These are phyloP conservation scores for Metschnikowia drakensbergensis DNA, from an alignment of 805 yeast species.

Conservation along the genomic window DNA sequence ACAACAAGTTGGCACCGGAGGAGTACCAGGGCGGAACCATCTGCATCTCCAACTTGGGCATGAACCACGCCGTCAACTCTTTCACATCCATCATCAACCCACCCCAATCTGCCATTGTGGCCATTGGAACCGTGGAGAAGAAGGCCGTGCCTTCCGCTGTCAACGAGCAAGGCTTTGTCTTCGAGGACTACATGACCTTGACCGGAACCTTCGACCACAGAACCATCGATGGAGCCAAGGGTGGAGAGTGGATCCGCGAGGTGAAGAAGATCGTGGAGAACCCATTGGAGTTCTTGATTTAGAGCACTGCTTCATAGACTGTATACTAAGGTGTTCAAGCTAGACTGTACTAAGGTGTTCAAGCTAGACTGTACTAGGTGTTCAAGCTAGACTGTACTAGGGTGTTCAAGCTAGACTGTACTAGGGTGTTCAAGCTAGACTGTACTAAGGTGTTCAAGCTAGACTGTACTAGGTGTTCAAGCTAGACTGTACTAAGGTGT, in stretches of 20 bases:
- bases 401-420: too few species aligned
- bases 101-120: slow-evolving; percentile 92
- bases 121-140: slow-evolving; percentile 90
- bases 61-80: slow-evolving; percentile 89
- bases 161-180: slow-evolving; percentile 85
- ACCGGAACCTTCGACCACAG: slow-evolving; percentile 99
- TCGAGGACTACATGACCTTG: slow-evolving; percentile 85
- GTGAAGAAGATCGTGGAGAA: slow-evolving; percentile 89
- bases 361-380: too few species aligned
- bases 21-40: slow-evolving; percentile 99
- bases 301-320: neutral
- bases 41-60: slow-evolving; percentile 97
- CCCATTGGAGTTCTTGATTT: slow-evolving; percentile 85
- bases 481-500: too few species aligned
- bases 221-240: slow-evolving; percentile 95
- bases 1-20: slow-evolving; percentile 86
- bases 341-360: too few species aligned
- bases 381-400: too few species aligned
- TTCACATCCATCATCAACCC: slow-evolving; percentile 98
- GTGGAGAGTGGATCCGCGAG: slow-evolving; percentile 94
- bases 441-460: too few species aligned
- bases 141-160: slow-evolving; percentile 90
- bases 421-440: too few species aligned
- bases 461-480: too few species aligned
- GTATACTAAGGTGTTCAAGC: neutral